Conservation (phyloP, 1,284 basidiomycete genomes). For the Trametes sp. region DNA sequence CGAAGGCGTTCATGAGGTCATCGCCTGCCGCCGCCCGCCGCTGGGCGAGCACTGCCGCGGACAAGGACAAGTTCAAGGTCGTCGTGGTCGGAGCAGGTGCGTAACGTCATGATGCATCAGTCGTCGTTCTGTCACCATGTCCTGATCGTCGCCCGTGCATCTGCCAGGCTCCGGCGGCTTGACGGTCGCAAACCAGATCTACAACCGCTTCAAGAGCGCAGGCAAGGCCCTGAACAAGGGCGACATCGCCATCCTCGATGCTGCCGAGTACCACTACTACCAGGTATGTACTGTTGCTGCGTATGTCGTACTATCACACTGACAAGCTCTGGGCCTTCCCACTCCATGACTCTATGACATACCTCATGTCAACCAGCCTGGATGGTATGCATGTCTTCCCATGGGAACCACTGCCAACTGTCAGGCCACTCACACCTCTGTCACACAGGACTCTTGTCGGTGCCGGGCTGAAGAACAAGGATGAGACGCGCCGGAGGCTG, state of each 20-base stretch:
- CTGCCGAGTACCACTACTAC: constrained; percentile 79
- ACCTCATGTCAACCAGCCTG: constrained; percentile 59
- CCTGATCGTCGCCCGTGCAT: constrained; percentile 20
- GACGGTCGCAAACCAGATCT: constrained; percentile 84
- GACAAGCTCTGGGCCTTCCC: constrained; percentile 18
- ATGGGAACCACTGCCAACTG: neutral
- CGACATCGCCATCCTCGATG: constrained; percentile 88
- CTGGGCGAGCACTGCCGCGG: constrained; percentile 48
- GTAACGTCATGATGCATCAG: constrained; percentile 30
- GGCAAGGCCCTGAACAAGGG: constrained; percentile 72
- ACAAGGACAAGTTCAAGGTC: constrained; percentile 63
- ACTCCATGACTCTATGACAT: neutral
- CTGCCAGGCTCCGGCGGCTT: constrained; percentile 78
- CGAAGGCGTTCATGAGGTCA: constrained; percentile 24
- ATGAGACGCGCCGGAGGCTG: constrained; percentile 73
- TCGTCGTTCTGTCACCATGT: constrained; percentile 15
- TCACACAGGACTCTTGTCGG: constrained; percentile 88
- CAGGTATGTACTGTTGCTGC: constrained; percentile 56
- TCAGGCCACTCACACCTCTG: constrained; percentile 6
- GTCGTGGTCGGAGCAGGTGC: constrained; percentile 73
- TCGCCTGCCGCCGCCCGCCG: constrained; percentile 26
- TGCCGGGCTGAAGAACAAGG: constrained; percentile 79
- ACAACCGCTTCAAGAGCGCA: constrained; percentile 75
- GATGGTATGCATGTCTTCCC: constrained; percentile 61
- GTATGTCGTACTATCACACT: constrained; percentile 5